A percentile compares a stretch with the other conserved stretches of the same genome.
Conservation (phyloP, 306 rosid species). For the Datisca glomerata region DNA sequence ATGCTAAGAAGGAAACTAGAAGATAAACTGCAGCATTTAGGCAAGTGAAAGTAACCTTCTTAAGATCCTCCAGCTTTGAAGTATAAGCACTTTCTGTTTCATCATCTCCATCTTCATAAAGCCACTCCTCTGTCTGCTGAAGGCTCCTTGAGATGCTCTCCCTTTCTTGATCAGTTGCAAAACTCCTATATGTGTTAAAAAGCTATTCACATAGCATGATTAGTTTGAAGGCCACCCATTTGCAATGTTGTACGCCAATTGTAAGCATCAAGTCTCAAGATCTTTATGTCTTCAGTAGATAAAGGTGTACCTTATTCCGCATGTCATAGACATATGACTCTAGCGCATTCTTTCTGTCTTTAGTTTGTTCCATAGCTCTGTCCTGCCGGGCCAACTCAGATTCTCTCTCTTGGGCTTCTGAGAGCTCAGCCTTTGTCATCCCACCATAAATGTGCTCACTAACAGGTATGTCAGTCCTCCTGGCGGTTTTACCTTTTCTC, state of each 20-base stretch:
- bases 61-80: slow-evolving; percentile 58
- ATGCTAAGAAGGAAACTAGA: slow-evolving; percentile 3
- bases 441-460: slow-evolving; percentile 61
- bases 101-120: slow-evolving; percentile 89
- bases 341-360: slow-evolving; percentile 75
- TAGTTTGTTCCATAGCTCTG: slow-evolving; percentile 70
- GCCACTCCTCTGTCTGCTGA: slow-evolving; percentile 87
- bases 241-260: too few species aligned
- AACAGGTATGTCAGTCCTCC: slow-evolving; percentile 48
- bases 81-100: slow-evolving; percentile 61
- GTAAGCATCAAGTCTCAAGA: slow-evolving; percentile 11
- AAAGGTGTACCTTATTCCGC: slow-evolving; percentile 70
- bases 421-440: slow-evolving; percentile 64
- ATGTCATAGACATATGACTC: slow-evolving; percentile 93
- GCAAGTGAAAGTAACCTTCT: slow-evolving; percentile 43
- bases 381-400: slow-evolving; percentile 64
- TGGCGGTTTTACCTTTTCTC: slow-evolving; percentile 34
- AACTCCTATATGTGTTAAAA: slow-evolving; percentile 64
- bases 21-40: slow-evolving; percentile 5
- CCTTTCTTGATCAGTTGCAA: slow-evolving; percentile 63
- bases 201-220: slow-evolving; percentile 48
- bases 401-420: slow-evolving; percentile 64
- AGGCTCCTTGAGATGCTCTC: slow-evolving; percentile 57
- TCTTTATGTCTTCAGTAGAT: slow-evolving; percentile 8
- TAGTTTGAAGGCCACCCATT: too few species aligned